These are phyloP conservation scores for Actinomortierella ambigua DNA, from an alignment of 371 early-diverging fungal genomes.

Conservation along the genomic window DNA sequence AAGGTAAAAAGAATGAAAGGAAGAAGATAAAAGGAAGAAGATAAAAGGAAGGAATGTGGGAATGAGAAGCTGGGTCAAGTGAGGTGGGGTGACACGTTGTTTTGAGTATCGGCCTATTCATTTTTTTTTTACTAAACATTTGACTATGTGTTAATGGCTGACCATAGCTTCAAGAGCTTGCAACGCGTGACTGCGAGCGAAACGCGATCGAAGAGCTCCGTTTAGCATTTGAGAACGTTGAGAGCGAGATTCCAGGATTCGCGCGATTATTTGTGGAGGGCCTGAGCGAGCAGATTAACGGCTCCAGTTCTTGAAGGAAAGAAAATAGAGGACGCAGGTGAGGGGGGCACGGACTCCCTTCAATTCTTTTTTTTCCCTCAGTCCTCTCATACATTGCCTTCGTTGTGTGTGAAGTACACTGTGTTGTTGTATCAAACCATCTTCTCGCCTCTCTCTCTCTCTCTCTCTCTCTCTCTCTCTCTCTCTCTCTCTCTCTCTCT, in stretches of 20 bases:
- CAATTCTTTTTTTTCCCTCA: neutral
- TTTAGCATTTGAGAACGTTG: slow-evolving; percentile 65
- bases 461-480: neutral
- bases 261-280: slow-evolving; percentile 61
- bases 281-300: slow-evolving; percentile 36
- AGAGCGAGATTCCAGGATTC: slow-evolving; percentile 66
- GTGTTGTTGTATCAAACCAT: no score
- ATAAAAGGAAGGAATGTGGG: no score
- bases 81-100: no score
- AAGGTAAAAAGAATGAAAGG: slow-evolving; percentile 17
- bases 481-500: neutral
- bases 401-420: neutral
- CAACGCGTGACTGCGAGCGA: slow-evolving; percentile 55
- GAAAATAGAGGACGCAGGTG: neutral
- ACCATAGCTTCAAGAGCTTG: slow-evolving; percentile 53
- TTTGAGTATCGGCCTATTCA: neutral
- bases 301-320: slow-evolving; percentile 3
- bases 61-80: no score
- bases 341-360: neutral
- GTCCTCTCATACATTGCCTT: no score
- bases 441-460: neutral
- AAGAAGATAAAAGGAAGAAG: no score
- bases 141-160: slow-evolving; percentile 5
- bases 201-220: slow-evolving; percentile 60
- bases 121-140: neutral